Conservation (phyloP, 805 yeast genomes). For the Candida takata region DNA sequence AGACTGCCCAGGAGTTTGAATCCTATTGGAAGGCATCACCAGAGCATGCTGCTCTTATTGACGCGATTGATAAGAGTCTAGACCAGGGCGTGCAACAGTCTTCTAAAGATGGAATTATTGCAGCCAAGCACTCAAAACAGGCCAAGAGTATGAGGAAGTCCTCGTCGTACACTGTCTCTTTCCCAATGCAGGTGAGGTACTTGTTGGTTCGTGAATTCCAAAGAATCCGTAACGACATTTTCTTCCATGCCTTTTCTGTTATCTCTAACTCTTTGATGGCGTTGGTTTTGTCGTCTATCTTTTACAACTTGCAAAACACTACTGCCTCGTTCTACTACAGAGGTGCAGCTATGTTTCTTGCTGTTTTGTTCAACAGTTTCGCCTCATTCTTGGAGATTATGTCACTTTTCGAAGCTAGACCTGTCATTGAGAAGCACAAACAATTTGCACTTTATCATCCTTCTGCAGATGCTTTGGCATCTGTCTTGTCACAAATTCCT, state of each 20-base stretch:
- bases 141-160: slow-evolving; percentile 36
- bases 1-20: slow-evolving; percentile 44
- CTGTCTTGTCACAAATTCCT: slow-evolving; percentile 54
- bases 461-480: slow-evolving; percentile 57
- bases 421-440: slow-evolving; percentile 55
- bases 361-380: slow-evolving; percentile 56
- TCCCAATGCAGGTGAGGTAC: slow-evolving; percentile 43
- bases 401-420: slow-evolving; percentile 31
- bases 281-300: slow-evolving; percentile 49
- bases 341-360: slow-evolving; percentile 62
- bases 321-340: slow-evolving; percentile 48
- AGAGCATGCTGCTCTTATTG: slow-evolving; percentile 26
- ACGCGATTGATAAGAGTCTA: slow-evolving; percentile 1
- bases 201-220: slow-evolving; percentile 39
- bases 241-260: slow-evolving; percentile 35
- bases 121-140: slow-evolving; percentile 47
- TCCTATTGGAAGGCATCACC: slow-evolving; percentile 43
- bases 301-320: slow-evolving; percentile 38
- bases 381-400: slow-evolving; percentile 55
- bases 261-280: slow-evolving; percentile 46
- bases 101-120: slow-evolving; percentile 19
- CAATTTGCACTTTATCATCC: slow-evolving; percentile 54
- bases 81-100: background rate
- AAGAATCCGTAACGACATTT: slow-evolving; percentile 44
- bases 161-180: slow-evolving; percentile 48